phyloP scores from a whole-genome alignment of 139 green algal genomes.

The Spirogloea muscicola region DNA sequence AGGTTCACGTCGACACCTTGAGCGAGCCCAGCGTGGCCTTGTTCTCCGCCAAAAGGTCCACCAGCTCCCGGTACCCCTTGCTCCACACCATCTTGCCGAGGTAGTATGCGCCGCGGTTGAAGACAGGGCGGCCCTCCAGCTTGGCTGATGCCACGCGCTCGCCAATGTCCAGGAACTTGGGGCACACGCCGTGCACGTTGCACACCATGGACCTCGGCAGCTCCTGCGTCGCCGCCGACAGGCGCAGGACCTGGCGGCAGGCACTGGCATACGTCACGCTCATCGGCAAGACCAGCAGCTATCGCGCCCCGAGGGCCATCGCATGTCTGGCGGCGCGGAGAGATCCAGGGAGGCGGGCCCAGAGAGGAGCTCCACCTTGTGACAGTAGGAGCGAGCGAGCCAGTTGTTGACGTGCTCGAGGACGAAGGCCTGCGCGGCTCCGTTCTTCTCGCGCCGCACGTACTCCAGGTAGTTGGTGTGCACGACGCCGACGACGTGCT shows the following conservation, averaged over 20 bases:
- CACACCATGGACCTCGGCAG: constrained; percentile 79
- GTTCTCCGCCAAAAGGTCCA: constrained; percentile 47
- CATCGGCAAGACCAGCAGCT: too few species aligned
- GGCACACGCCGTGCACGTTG: constrained; percentile 93
- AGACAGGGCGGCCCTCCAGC: constrained; percentile 26
- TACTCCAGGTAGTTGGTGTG: constrained; percentile 99
- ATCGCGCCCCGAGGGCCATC: not conserved
- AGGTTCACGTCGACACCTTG: too few species aligned
- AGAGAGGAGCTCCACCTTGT: constrained; percentile 89
- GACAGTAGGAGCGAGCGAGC: constrained; percentile 80
- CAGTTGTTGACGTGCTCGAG: constrained; percentile 73
- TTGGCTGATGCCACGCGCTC: constrained; percentile 37
- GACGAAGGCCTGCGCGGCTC: constrained; percentile 65
- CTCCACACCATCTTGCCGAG: constrained; percentile 96
- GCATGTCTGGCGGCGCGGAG: not conserved
- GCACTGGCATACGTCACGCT: too few species aligned
- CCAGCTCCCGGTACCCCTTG: constrained; percentile 86
- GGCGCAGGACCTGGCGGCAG: constrained; percentile 73
- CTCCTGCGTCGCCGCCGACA: constrained; percentile 91
- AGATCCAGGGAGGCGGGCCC: constrained; percentile 4
- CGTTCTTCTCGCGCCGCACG: constrained; percentile 70
- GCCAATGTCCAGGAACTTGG: constrained; percentile 81
- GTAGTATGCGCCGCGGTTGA: constrained; percentile 87
- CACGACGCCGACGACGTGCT: constrained; percentile 92
- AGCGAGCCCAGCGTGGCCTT: constrained; percentile 18